Evolutionary conservation across 352 stramenopile genomes (phyloP), one percentile per base, ranked within the genome.

Genomic region (Globisporangium takayamanum): DNA sequence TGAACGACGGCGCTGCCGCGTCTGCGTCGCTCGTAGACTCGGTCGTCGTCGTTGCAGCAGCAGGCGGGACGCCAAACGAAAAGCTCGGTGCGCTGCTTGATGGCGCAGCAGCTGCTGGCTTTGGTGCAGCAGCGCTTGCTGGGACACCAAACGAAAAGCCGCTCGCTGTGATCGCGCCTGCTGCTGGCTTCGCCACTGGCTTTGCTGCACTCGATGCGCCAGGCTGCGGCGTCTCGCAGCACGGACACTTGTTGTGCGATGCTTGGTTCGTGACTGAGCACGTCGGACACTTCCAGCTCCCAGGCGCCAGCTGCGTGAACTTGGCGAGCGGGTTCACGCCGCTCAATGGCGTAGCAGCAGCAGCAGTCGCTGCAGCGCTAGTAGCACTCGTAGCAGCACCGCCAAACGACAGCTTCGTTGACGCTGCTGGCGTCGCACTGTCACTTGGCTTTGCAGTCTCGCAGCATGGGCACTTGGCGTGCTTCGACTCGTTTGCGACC

Each of bases 251-350:
- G 11, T 59, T 50, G 47, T 75, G 69, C 2, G 69, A 74, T 5
- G 60, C 57, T 25, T 78, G 69, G 48, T 94, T 94, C 26, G 74
- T 73, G 3, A 94, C 84, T 37, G 76, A 70, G 61, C 84, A 94
- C 47, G 67, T 81, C n/a, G 84, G 77, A 30, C 84, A 94, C 51
- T 86, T 92, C 84, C 84, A 94, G 56, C 81, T 84, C 39, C 82
- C 84, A n/a, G 76, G 66, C 10, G 70, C 76, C 49, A 79, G 6
- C 61, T 90, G 70, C 67, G 86, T 73, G 26, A 93, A 93, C 53
- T 70, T 80, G 15, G 73, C 72, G 18, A 57, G 41, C 37, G 51
- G 55, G 26, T 69, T 69, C 4, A 49, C 48, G n/a, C 44, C 26
- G 50, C 25, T 53, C 5, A 57, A 69, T 50, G 50, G 12, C 53